phyloP scores from a whole-genome alignment of 257 asterid genomes.

The Capsicum rhomboideum region DNA sequence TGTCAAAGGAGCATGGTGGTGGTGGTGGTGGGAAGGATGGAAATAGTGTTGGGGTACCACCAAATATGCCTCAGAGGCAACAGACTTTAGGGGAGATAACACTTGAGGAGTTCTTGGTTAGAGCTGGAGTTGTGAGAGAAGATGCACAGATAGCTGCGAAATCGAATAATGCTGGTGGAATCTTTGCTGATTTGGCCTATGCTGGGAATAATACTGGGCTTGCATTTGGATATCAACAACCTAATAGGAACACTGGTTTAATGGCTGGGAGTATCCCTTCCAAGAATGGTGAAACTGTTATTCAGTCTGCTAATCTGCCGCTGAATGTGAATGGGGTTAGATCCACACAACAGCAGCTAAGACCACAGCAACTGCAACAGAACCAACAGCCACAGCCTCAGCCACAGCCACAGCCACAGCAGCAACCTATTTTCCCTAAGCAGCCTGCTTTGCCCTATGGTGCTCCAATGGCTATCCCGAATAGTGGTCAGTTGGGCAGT shows the following conservation, averaged over 20 bases:
- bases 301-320: slow-evolving; percentile 36
- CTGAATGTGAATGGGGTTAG: slow-evolving; percentile 51
- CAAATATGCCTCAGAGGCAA: slow-evolving; percentile 53
- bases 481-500: slow-evolving; percentile 29
- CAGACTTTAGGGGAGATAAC: slow-evolving; percentile 79
- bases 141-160: slow-evolving; percentile 45
- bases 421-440: slow-evolving; percentile 55
- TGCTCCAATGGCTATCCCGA: slow-evolving; percentile 41
- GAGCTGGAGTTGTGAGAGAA: slow-evolving; percentile 87
- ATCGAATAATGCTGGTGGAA: slow-evolving; percentile 21
- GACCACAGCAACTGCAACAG: slow-evolving; percentile 16
- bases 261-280: slow-evolving; percentile 30
- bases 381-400: slow-evolving; percentile 19
- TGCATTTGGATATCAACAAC: slow-evolving; percentile 43
- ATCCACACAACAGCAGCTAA: slow-evolving; percentile 31
- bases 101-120: slow-evolving; percentile 75
- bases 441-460: slow-evolving; percentile 47
- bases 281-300: slow-evolving; percentile 27
- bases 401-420: slow-evolving; percentile 27
- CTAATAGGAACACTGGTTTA: slow-evolving; percentile 26
- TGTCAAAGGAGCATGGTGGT: slow-evolving; percentile 41
- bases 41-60: slow-evolving; percentile 15
- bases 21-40: slow-evolving; percentile 28
- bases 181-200: slow-evolving; percentile 35
- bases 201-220: slow-evolving; percentile 25